phyloP scores from a whole-genome alignment of 371 early-diverging fungal genomes.

The Haplosporangium sp. region DNA sequence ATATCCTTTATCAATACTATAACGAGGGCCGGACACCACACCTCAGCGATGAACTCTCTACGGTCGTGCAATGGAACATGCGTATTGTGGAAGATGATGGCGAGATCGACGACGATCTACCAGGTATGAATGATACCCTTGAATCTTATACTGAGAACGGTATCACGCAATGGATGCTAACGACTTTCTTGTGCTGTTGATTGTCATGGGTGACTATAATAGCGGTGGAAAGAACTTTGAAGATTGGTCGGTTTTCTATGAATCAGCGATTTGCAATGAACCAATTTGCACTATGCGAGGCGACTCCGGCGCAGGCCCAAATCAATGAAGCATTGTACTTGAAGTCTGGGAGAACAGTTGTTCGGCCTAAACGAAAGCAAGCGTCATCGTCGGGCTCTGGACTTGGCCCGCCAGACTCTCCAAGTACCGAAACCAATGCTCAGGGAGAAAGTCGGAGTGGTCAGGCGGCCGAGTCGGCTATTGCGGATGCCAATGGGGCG shows the following conservation, averaged over 20 bases:
- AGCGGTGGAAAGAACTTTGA: constrained; percentile 89
- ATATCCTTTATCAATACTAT: constrained; percentile 82
- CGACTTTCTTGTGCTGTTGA: background rate
- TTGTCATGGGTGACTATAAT: background rate
- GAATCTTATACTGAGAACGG: background rate
- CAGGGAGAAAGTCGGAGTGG: constrained; percentile 1
- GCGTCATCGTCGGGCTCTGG: constrained; percentile 27
- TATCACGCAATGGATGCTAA: background rate
- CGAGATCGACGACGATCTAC: constrained; percentile 94
- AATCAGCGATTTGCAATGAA: constrained; percentile 87
- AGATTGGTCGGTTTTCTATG: constrained; percentile 87
- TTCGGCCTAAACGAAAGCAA: constrained; percentile 42
- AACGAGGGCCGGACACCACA: constrained; percentile 73
- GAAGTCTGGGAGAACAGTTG: constrained; percentile 27
- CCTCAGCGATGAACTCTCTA: constrained; percentile 70
- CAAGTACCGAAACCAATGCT: background rate
- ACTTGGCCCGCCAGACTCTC: constrained; percentile 36
- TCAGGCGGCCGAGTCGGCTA: background rate
- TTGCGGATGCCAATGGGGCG: constrained; percentile 7
- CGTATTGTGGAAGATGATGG: constrained; percentile 96
- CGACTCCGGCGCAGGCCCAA: constrained; percentile 78
- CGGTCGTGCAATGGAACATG: constrained; percentile 85
- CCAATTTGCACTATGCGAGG: constrained; percentile 90
- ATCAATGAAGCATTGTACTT: constrained; percentile 33
- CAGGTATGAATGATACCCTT: constrained; percentile 74